Evolutionary conservation across 768 basidiomycete genomes (phyloP), one percentile per base, ranked within the genome.

Genomic region (Pleurotus djamor): DNA sequence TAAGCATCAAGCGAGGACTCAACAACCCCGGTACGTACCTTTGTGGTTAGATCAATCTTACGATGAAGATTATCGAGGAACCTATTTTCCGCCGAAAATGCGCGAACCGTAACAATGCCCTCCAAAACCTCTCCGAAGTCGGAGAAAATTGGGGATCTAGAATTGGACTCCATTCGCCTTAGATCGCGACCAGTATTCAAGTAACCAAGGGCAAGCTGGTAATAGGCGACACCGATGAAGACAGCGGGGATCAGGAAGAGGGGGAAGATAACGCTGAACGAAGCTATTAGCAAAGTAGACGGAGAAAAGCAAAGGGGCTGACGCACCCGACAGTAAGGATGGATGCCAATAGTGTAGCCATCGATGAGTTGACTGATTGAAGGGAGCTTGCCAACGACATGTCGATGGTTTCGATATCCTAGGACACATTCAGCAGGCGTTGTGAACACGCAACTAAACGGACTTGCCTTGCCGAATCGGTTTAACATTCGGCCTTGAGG

Each of bases 341-440:
- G 1, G 93, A 86, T 10, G 89, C 88, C 37, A 89, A 81, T 69
- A 96, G 89, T 41, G 82, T 83, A 0, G 91, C 92, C 47, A 93
- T 71, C 1, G 89, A 92, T 0, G 84, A 81, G 66, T 93, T 92
- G 50, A 96, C 91, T 0, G 85, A 80, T 64, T 91, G 86, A 32
- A 94, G 74, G 1, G 89, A 85, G 9, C 80, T 70, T 0, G 88
- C 84, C 35, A 93, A 74, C 3, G 85, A 87, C 0, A 80, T 79
- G 67, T 96, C 95, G 16, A 96, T 89, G 0, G 91, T 94, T 71
- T 94, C 93, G 37, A 96, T 81, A 66, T 96, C 93, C 76, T 88
- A 51, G 35, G 61, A 57, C 32, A 51, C 34, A 36, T 17, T 12
- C 0, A 32, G 47, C 7, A 58, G 51, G n/a, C n/a, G n/a, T n/a